Evolutionary conservation across 768 basidiomycete genomes (phyloP), one percentile per base, ranked within the genome.

Genomic region (Termitomyces sp.): DNA sequence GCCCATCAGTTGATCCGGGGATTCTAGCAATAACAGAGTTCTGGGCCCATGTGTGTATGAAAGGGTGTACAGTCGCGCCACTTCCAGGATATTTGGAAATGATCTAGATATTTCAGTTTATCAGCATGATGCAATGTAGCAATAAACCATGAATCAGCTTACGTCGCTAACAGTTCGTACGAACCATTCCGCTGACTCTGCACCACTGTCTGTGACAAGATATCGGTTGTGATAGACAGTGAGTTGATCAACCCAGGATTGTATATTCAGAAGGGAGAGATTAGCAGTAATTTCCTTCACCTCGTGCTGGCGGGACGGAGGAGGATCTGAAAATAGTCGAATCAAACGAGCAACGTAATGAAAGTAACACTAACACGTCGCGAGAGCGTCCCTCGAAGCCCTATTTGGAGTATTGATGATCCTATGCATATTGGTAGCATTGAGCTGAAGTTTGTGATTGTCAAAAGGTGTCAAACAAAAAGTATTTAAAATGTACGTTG

Each of bases 141-240:
- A 4, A 4, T 1, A 27, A n/a, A 27, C 27, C 27, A 24, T 7
- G 7, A 24, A 5, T 33, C 13, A 15, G 62, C 65, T 24, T 46
- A 71, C 73, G 54, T 49, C 54, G 48, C 58, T 59, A 18, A 72
- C 61, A 9, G 70, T 70, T 50, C 68, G 58, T 9, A 68, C 58
- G 24, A 76, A 70, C 72, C 71, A 76, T 11, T 62, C 61, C 4
- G 72, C 69, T 20, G 75, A 73, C 45, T 62, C 60, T 16, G 61
- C 69, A n/a, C 76, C 75, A 13, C 68, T 62, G 0, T 65, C 20
- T 0, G 74, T 69, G 13, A 45, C 63, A 63, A 73, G 72, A 63
- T 75, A 71, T n/a, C 74, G 71, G 49, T 73, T 74, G 62, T 72
- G 68, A 65, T 74, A 76, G 15, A 63, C 16, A 0, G 73, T 72